Evolutionary conservation across 495 filamentous ascomycete genomes (phyloP).

Genomic region (Choiromyces venosus): DNA sequence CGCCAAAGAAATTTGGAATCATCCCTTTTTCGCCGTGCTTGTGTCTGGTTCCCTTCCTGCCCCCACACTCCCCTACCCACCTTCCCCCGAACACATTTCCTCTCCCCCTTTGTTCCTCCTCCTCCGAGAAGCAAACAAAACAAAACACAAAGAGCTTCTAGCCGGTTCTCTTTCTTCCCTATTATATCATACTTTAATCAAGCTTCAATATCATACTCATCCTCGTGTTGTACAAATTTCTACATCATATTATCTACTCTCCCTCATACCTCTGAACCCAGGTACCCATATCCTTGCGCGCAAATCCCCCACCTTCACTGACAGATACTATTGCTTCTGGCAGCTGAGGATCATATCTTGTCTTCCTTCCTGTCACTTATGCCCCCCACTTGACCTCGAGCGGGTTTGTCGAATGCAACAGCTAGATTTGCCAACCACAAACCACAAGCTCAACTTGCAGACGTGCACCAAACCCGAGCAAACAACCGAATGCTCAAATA

Average conservation of each 20-base stretch:
- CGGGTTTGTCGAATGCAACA: background rate
- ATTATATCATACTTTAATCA: too few species aligned
- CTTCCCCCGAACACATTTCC: background rate
- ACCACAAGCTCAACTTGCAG: background rate
- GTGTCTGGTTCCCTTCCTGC: background rate
- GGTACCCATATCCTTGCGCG: background rate
- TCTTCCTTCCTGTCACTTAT: conserved; percentile 41
- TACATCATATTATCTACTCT: background rate
- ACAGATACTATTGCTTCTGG: background rate
- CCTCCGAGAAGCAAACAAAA: background rate
- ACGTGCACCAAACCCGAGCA: background rate
- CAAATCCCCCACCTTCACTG: background rate
- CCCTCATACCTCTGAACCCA: background rate
- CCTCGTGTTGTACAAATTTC: background rate
- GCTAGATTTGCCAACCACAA: background rate
- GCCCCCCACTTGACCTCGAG: background rate
- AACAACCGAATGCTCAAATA: background rate
- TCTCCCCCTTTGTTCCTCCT: too few species aligned
- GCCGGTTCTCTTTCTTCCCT: background rate
- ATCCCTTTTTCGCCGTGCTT: background rate
- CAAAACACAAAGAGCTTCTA: too few species aligned
- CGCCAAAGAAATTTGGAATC: background rate
- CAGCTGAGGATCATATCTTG: background rate
- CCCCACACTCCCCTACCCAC: background rate
- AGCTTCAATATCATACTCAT: background rate